phyloP scores from a whole-genome alignment of 768 basidiomycete species.

The Boletus pseudo-olivaceus region DNA sequence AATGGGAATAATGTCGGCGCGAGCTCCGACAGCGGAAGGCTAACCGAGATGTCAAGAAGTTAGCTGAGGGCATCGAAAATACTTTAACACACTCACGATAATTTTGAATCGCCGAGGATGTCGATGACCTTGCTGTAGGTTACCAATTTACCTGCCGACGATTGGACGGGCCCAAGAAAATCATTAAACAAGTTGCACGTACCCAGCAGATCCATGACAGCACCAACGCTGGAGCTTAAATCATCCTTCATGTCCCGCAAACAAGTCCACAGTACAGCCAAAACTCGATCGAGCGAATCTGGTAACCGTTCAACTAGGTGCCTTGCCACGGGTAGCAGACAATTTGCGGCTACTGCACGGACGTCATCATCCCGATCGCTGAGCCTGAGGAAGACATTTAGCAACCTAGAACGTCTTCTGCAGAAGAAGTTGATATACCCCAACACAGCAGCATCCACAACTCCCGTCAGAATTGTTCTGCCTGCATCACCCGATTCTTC shows the following conservation, averaged over 20 bases:
- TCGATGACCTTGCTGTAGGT: constrained; percentile 73
- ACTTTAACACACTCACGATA: constrained; percentile 55
- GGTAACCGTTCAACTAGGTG: constrained; percentile 75
- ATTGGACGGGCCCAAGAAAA: constrained; percentile 4
- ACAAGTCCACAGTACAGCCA: constrained; percentile 88
- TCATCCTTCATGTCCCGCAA: constrained; percentile 94
- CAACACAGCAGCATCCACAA: constrained; percentile 87
- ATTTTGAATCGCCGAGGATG: constrained; percentile 62
- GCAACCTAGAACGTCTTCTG: neutral
- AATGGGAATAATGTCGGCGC: constrained; percentile 91
- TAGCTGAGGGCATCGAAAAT: neutral
- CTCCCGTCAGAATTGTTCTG: constrained; percentile 63
- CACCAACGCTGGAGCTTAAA: constrained; percentile 91
- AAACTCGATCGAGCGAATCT: constrained; percentile 65
- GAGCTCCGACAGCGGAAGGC: constrained; percentile 76
- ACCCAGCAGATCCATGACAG: constrained; percentile 98
- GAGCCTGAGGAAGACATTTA: constrained; percentile 49
- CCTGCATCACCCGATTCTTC: constrained; percentile 41
- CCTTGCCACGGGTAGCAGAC: constrained; percentile 81
- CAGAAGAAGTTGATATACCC: constrained; percentile 49
- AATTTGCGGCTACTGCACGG: constrained; percentile 89
- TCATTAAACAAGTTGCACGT: constrained; percentile 14
- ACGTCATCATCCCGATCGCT: constrained; percentile 94
- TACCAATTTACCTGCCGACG: constrained; percentile 69
- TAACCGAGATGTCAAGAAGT: constrained; percentile 26